These are phyloP conservation scores for Talaromyces sp. DNA, from an alignment of 2,329 filamentous ascomycete species.

Conservation along the genomic window DNA sequence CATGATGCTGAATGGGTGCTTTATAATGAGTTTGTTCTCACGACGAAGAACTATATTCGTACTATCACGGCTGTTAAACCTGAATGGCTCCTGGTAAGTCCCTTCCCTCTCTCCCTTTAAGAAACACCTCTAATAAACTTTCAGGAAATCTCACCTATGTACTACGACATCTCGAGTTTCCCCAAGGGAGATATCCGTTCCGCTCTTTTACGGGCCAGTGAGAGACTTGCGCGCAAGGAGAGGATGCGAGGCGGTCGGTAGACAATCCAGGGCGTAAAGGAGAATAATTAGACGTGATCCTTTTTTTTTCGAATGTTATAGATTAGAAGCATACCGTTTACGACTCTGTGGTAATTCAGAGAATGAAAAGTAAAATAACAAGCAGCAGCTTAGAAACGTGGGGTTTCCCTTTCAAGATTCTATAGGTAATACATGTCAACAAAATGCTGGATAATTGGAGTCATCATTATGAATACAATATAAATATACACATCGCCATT, in stretches of 20 bases:
- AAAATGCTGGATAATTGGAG: constrained; percentile 3
- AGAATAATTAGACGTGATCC: background rate
- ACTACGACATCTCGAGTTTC: constrained; percentile 84
- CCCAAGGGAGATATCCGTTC: constrained; percentile 81
- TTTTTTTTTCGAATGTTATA: background rate
- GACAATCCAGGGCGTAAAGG: constrained; percentile 23
- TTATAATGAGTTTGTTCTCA: constrained; percentile 98
- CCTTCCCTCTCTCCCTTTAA: background rate
- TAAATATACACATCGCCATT: background rate
- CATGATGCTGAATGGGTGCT: constrained; percentile 94
- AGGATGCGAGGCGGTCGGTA: constrained; percentile 46
- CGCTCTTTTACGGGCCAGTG: constrained; percentile 55
- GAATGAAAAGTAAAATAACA: background rate
- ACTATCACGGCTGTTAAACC: constrained; percentile 88
- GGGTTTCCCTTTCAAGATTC: background rate
- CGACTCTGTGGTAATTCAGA: background rate
- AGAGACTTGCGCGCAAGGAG: constrained; percentile 57
- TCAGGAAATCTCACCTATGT: constrained; percentile 86
- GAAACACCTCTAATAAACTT: constrained; percentile 14
- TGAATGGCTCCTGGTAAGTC: constrained; percentile 84
- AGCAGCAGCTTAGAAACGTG: background rate
- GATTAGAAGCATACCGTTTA: background rate
- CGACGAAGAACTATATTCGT: constrained; percentile 95
- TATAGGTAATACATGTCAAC: constrained; percentile 14
- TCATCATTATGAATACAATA: constrained; percentile 6